These are phyloP conservation scores for Suhomyces atakaporum DNA, from an alignment of 1,139 yeast species.

Conservation along the genomic window DNA sequence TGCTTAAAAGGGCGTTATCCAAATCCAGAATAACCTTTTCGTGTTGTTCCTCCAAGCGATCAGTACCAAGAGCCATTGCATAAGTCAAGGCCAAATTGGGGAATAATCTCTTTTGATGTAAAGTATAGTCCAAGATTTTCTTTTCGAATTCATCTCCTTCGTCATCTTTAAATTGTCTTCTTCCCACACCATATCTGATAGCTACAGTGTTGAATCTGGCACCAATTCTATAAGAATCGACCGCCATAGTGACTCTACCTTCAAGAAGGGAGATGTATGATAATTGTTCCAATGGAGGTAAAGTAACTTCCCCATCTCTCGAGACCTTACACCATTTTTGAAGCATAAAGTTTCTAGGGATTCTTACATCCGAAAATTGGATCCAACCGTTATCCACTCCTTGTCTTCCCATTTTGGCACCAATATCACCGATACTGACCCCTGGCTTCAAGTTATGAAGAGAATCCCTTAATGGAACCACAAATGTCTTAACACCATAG, in stretches of 20 bases:
- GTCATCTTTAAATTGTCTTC: conserved; percentile 74
- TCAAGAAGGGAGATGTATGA: conserved; percentile 84
- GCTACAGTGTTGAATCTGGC: conserved; percentile 84
- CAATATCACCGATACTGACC: conserved; percentile 84
- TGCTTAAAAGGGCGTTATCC: conserved; percentile 52
- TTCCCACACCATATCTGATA: conserved; percentile 81
- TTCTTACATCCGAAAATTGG: conserved; percentile 77
- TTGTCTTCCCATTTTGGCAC: conserved; percentile 90
- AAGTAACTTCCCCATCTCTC: conserved; percentile 64
- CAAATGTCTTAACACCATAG: conserved; percentile 87
- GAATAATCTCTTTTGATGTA: conserved; percentile 82
- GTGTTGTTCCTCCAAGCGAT: conserved; percentile 59
- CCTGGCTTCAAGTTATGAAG: conserved; percentile 76
- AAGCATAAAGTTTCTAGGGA: conserved; percentile 83
- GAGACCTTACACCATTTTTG: conserved; percentile 78
- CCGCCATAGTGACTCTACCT: conserved; percentile 89
- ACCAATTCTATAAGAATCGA: conserved; percentile 78
- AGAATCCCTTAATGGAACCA: conserved; percentile 82
- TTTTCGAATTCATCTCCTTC: conserved; percentile 43
- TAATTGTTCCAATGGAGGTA: conserved; percentile 83
- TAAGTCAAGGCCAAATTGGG: conserved; percentile 82
- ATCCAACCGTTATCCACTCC: conserved; percentile 95
- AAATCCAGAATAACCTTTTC: conserved; percentile 53
- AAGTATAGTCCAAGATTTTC: conserved; percentile 77
- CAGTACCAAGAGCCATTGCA: conserved; percentile 74